Evolutionary conservation across 305 asterid species (phyloP).

Genomic region (Fraxinus sp.): DNA sequence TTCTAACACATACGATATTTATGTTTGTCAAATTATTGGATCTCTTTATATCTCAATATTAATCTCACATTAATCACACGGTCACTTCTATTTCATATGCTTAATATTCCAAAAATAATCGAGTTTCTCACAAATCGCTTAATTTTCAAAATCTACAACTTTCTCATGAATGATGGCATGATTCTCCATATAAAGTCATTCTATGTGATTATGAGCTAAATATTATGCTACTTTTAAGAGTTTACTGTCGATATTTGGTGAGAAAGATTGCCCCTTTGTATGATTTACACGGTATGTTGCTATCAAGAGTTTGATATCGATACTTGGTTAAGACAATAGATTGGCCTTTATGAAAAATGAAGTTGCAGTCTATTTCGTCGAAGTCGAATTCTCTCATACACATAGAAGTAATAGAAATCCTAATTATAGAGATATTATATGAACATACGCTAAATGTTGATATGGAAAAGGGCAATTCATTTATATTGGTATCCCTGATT

Average conservation of each 20-base stretch:
- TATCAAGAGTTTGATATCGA: not conserved
- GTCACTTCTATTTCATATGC: not conserved
- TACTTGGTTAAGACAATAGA: not conserved
- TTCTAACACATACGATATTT: too few species aligned
- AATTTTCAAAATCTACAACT: not conserved
- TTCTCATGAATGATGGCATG: not conserved
- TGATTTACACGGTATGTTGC: not conserved
- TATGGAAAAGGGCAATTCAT: not conserved
- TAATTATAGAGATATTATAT: not conserved
- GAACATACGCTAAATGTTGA: not conserved
- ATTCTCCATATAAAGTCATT: not conserved
- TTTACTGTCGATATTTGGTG: not conserved
- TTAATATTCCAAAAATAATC: not conserved
- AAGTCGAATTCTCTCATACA: not conserved
- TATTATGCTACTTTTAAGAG: not conserved
- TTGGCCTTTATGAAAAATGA: not conserved
- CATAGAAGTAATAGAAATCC: not conserved
- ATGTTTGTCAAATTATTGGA: too few species aligned
- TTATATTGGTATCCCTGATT: slow-evolving; percentile 3
- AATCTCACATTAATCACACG: not conserved
- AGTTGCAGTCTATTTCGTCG: not conserved
- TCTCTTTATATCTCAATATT: too few species aligned
- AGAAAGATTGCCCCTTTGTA: not conserved
- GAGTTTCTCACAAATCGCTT: not conserved
- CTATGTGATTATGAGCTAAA: not conserved